Conservation (phyloP, 768 basidiomycete species). For the Naganishia kalamii region DNA sequence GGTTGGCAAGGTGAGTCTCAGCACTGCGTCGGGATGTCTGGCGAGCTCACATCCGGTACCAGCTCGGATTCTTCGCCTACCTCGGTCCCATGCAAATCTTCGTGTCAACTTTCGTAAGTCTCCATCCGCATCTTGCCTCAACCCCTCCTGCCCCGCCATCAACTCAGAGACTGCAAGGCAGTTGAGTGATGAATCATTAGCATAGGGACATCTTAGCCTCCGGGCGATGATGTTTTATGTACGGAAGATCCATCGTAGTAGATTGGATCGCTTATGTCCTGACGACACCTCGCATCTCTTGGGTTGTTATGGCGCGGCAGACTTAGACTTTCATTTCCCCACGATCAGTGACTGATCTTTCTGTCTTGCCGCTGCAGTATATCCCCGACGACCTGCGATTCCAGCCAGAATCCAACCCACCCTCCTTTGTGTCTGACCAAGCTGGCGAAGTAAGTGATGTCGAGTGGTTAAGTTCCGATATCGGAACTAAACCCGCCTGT, state of each 20-base stretch:
- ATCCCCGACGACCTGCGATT: constrained; percentile 66
- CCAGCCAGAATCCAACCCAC: constrained; percentile 94
- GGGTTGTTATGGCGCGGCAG: constrained; percentile 5
- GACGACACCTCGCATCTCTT: constrained; percentile 22
- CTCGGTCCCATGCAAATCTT: constrained; percentile 92
- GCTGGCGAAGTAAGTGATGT: constrained; percentile 50
- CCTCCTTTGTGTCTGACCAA: constrained; percentile 85
- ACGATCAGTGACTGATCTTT: neutral
- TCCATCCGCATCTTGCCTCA: neutral
- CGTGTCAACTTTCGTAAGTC: constrained; percentile 82
- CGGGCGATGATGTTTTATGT: constrained; percentile 46
- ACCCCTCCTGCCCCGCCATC: neutral
- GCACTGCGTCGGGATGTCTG: neutral
- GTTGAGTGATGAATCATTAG: constrained; percentile 44
- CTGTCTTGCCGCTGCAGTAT: constrained; percentile 25
- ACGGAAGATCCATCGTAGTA: constrained; percentile 47
- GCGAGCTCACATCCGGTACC: neutral
- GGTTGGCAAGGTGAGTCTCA: constrained; percentile 74
- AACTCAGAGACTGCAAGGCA: neutral
- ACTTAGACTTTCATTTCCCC: neutral
- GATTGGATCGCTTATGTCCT: constrained; percentile 44
- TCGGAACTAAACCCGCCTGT: neutral
- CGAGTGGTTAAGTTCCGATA: too few species aligned
- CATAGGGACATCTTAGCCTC: constrained; percentile 48
- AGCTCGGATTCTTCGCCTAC: constrained; percentile 99